These are phyloP conservation scores for Geranium rotundifolium DNA, from an alignment of 345 rosid species.

Conservation along the genomic window DNA sequence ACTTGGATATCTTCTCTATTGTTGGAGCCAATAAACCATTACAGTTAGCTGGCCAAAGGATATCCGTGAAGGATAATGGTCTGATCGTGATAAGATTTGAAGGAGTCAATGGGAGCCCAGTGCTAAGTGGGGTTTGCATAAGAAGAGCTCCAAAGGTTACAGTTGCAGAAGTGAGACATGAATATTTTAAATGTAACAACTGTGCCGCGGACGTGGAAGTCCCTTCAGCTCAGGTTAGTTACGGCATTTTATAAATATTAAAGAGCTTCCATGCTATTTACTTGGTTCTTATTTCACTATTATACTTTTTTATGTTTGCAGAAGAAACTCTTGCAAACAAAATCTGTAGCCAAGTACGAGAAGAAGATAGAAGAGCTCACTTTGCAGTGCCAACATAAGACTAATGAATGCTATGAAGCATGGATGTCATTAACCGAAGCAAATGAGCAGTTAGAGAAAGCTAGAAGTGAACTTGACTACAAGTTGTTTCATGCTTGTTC, in stretches of 20 bases:
- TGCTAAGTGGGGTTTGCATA: constrained; percentile 69
- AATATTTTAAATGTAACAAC: constrained; percentile 55
- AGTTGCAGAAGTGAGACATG: constrained; percentile 37
- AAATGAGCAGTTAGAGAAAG: background rate
- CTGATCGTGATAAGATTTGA: constrained; percentile 47
- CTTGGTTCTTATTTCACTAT: constrained; percentile 12
- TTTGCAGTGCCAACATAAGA: constrained; percentile 49
- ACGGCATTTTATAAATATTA: background rate
- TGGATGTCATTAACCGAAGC: constrained; percentile 90
- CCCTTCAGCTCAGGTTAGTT: constrained; percentile 57
- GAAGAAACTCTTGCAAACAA: constrained; percentile 67
- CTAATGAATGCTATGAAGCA: constrained; percentile 92
- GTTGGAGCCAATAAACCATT: constrained; percentile 83
- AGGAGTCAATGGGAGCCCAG: constrained; percentile 68
- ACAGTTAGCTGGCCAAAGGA: constrained; percentile 58
- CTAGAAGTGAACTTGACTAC: constrained; percentile 21
- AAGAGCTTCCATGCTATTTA: constrained; percentile 5
- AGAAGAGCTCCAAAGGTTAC: constrained; percentile 51
- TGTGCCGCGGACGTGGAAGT: constrained; percentile 67
- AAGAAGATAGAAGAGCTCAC: constrained; percentile 73
- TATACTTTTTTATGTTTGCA: constrained; percentile 22
- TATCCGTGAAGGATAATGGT: constrained; percentile 57
- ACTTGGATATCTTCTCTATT: constrained; percentile 70
- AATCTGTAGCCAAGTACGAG: constrained; percentile 71
- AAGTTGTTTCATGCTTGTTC: constrained; percentile 24